Percentiles rank a stretch among this genome's conserved stretches.
Conservation (phyloP, 2,329 filamentous ascomycete species). For the Plectosphaerella cucumerina region DNA sequence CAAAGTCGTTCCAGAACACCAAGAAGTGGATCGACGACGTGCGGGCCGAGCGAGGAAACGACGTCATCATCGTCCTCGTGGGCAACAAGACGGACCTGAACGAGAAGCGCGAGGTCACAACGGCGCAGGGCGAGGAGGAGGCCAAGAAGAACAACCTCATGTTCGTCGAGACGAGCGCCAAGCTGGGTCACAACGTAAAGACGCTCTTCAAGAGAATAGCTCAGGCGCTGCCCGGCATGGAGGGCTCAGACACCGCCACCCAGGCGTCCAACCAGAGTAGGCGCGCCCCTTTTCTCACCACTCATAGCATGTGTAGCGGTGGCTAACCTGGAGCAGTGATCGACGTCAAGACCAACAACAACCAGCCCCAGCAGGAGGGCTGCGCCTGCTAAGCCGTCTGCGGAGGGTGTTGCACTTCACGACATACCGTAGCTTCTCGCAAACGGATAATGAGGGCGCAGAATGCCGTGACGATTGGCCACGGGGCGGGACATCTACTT, state of each 20-base stretch:
- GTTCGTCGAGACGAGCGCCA: constrained; percentile 99
- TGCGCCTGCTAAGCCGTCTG: constrained; percentile 55
- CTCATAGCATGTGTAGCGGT: neutral
- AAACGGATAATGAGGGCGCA: neutral
- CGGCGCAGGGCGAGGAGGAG: constrained; percentile 93
- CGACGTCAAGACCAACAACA: constrained; percentile 80
- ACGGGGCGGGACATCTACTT: constrained; percentile 12
- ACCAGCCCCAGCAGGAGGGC: constrained; percentile 66
- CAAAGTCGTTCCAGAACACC: constrained; percentile 97
- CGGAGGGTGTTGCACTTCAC: constrained; percentile 9
- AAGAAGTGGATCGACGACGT: constrained; percentile 99
- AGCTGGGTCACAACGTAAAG: constrained; percentile 97
- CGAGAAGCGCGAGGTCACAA: constrained; percentile 96
- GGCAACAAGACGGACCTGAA: constrained; percentile 99
- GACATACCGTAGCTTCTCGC: neutral
- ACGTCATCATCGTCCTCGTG: constrained; percentile 97
- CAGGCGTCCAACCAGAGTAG: constrained; percentile 73
- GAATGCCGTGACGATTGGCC: constrained; percentile 3
- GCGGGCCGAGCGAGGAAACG: constrained; percentile 90
- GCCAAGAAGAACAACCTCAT: constrained; percentile 97
- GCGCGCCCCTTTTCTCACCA: constrained; percentile 22
- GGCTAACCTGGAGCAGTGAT: constrained; percentile 61
- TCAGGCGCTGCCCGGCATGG: constrained; percentile 95
- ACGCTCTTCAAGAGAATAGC: constrained; percentile 96
- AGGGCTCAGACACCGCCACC: constrained; percentile 76